Percentiles rank a stretch among this genome's conserved stretches.
These are phyloP conservation scores for Cordyceps tenuipes DNA, from an alignment of 2,329 filamentous ascomycete genomes.

Conservation along the genomic window DNA sequence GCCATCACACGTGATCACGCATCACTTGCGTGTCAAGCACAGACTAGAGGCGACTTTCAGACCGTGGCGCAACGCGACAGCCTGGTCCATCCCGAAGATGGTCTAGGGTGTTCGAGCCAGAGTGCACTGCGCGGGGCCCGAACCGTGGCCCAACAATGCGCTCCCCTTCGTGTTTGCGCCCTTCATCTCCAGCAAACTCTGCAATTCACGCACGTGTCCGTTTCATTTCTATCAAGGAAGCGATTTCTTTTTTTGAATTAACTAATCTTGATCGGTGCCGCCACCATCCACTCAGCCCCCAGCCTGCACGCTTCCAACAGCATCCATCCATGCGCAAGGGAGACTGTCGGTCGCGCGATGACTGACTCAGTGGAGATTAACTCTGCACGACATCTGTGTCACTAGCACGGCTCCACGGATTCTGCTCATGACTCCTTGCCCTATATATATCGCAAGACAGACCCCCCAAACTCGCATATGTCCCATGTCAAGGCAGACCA, in stretches of 20 bases:
- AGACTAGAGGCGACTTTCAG: not conserved
- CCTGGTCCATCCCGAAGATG: not conserved
- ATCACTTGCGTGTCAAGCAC: slow-evolving; percentile 5
- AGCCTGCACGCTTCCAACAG: not conserved
- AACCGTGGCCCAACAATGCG: not conserved
- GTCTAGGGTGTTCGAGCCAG: not conserved
- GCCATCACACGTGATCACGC: not conserved
- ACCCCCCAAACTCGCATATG: not conserved
- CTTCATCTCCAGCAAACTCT: not conserved
- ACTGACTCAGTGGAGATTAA: not conserved
- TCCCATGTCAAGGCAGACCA: not conserved
- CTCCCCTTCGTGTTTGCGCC: slow-evolving; percentile 3
- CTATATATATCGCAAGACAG: not conserved
- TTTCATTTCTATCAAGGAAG: not conserved
- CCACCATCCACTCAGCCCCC: not conserved
- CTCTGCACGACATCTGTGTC: slow-evolving; percentile 1
- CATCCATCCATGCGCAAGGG: too few relatives aligned
- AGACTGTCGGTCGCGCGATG: too few relatives aligned
- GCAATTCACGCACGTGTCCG: not conserved
- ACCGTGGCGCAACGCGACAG: slow-evolving; percentile 4
- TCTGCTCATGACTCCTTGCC: not conserved
- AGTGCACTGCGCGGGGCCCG: not conserved
- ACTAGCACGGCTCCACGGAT: slow-evolving; percentile 3
- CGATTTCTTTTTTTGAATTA: not conserved
- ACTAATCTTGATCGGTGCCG: not conserved